These are phyloP conservation scores for Pittosporum tobira DNA, from an alignment of 129 eudicot species.

Conservation along the genomic window DNA sequence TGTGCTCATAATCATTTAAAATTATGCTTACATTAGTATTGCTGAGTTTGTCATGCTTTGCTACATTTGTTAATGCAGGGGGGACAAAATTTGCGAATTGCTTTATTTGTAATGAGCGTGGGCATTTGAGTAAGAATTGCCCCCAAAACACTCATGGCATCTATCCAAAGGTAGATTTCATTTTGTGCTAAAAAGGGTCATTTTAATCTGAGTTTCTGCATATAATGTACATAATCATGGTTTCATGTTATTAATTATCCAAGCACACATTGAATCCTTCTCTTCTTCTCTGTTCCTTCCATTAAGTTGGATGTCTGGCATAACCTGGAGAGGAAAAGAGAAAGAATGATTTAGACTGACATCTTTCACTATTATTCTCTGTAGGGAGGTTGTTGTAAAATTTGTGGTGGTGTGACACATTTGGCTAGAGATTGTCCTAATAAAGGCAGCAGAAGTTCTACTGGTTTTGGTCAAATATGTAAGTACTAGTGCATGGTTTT, in stretches of 20 bases:
- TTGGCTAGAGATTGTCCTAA: slow-evolving; percentile 86
- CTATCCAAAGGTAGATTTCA: slow-evolving; percentile 65
- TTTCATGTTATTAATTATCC: background rate
- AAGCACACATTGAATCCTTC: background rate
- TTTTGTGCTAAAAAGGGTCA: background rate
- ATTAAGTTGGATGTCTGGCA: background rate
- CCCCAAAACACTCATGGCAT: slow-evolving; percentile 92
- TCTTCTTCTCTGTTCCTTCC: background rate
- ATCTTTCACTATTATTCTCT: slow-evolving; percentile 1
- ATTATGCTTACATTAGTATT: too few species aligned
- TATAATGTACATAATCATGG: background rate
- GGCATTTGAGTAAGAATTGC: slow-evolving; percentile 93
- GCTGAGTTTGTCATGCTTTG: background rate
- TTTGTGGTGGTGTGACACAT: slow-evolving; percentile 89
- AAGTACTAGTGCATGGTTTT: slow-evolving; percentile 17
- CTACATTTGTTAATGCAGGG: slow-evolving; percentile 40
- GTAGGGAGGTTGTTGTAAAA: slow-evolving; percentile 92
- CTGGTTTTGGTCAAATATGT: slow-evolving; percentile 31
- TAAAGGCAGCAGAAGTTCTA: slow-evolving; percentile 35
- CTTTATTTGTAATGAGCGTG: slow-evolving; percentile 83
- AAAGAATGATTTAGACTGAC: slow-evolving; percentile 1
- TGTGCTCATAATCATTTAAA: too few species aligned
- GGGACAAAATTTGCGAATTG: slow-evolving; percentile 86
- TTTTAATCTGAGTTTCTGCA: background rate
- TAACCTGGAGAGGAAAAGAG: background rate